A percentile compares a stretch with the other conserved stretches of the same genome.
Conservation (phyloP, 352 stramenopile genomes). For the Phytophthora colocasiae region DNA sequence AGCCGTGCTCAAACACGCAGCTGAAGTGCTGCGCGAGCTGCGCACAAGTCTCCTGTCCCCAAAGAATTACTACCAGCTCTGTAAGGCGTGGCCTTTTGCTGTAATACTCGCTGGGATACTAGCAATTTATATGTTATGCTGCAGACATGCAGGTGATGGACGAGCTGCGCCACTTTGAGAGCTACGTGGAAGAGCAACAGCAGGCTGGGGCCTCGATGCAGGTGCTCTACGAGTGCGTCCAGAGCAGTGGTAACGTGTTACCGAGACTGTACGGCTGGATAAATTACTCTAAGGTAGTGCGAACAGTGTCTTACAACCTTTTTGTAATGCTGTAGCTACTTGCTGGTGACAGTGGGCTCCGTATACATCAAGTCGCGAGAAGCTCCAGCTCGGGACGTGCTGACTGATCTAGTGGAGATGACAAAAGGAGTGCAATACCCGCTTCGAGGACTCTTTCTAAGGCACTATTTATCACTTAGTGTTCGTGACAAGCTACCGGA, state of each 20-base stretch:
- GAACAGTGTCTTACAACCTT: conserved; percentile 1
- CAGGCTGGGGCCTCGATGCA: conserved; percentile 84
- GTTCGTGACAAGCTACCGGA: conserved; percentile 97
- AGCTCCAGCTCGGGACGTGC: conserved; percentile 87
- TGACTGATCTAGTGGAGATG: conserved; percentile 99
- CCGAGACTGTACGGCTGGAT: conserved; percentile 80
- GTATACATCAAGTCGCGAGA: conserved; percentile 94
- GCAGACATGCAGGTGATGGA: conserved; percentile 90
- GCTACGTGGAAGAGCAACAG: conserved; percentile 92
- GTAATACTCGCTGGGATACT: not conserved
- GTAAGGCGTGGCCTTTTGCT: conserved; percentile 62
- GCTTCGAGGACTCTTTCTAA: conserved; percentile 97
- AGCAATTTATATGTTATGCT: conserved; percentile 1
- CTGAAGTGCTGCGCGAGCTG: conserved; percentile 86
- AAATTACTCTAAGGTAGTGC: not conserved
- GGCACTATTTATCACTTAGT: conserved; percentile 95
- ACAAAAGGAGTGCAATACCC: conserved; percentile 99
- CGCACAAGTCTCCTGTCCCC: conserved; percentile 93
- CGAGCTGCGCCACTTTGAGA: conserved; percentile 95
- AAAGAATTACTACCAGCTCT: conserved; percentile 99
- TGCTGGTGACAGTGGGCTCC: conserved; percentile 97
- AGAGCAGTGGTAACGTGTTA: conserved; percentile 96
- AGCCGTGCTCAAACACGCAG: conserved; percentile 81
- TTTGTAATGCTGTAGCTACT: conserved; percentile 58
- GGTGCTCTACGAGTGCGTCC: conserved; percentile 95